A percentile compares a stretch with the other conserved stretches of the same genome.
These are phyloP conservation scores for Blastobotrys capitulatus DNA, from an alignment of 1,139 yeast species.

Conservation along the genomic window DNA sequence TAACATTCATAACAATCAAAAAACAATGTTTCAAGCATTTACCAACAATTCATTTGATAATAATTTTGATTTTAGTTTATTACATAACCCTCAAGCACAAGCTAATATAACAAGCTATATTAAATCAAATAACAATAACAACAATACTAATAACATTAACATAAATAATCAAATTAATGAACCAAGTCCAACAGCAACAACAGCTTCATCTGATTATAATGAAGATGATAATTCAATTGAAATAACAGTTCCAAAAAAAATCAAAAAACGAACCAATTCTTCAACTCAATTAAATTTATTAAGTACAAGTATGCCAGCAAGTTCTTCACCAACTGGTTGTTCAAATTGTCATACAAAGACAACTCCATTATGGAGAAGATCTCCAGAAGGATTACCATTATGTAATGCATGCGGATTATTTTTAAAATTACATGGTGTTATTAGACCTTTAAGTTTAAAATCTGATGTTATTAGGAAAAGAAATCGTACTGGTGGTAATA, in stretches of 20 bases:
- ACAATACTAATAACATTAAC: background rate
- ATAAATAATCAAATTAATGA: too few species aligned
- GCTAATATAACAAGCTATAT: background rate
- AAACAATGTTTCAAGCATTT: slow-evolving; percentile 3
- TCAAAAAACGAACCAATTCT: background rate
- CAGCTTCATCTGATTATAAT: too few species aligned
- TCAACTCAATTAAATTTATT: background rate
- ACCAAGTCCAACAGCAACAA: too few species aligned
- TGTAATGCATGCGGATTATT: slow-evolving; percentile 96
- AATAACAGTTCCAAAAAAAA: background rate
- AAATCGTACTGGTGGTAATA: slow-evolving; percentile 26
- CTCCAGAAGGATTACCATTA: slow-evolving; percentile 85
- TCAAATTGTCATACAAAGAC: slow-evolving; percentile 90
- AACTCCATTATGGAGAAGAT: slow-evolving; percentile 93
- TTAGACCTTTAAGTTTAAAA: slow-evolving; percentile 82
- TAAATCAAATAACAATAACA: background rate
- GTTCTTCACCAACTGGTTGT: slow-evolving; percentile 40
- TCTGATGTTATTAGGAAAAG: slow-evolving; percentile 91
- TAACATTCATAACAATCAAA: background rate
- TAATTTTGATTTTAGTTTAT: too few species aligned
- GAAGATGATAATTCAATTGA: too few species aligned
- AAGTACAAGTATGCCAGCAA: slow-evolving; percentile 8
- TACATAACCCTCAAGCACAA: too few species aligned
- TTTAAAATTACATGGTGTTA: slow-evolving; percentile 86
- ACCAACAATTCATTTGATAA: background rate